Percentiles rank a stretch among this genome's conserved stretches.
Conservation (phyloP, 371 early-diverging fungal species). For the Phascolomyces articulosus region DNA sequence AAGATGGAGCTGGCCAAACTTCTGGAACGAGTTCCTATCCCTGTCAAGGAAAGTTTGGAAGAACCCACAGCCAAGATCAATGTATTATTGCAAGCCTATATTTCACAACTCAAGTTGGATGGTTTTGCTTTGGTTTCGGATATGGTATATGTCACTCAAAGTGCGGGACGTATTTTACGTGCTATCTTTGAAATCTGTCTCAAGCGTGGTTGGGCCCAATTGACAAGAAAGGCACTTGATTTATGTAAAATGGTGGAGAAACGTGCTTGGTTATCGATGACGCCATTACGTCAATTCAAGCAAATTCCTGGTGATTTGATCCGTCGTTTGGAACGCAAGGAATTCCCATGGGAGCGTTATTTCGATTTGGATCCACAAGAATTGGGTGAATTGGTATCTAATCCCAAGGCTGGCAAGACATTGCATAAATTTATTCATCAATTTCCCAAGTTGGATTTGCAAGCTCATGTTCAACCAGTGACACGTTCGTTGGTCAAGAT, state of each 20-base stretch:
- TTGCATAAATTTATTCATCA: constrained; percentile 89
- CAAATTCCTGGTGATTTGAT: constrained; percentile 84
- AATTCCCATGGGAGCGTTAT: constrained; percentile 93
- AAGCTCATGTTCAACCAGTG: constrained; percentile 92
- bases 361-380: constrained; percentile 90
- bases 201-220: constrained; percentile 93
- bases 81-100: constrained; percentile 94
- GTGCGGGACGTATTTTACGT: constrained; percentile 91
- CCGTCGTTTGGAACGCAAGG: constrained; percentile 89
- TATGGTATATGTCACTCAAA: constrained; percentile 96
- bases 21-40: constrained; percentile 93
- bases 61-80: constrained; percentile 95
- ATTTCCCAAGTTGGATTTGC: constrained; percentile 90
- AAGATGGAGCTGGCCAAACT: constrained; percentile 91
- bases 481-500: constrained; percentile 89
- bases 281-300: constrained; percentile 92
- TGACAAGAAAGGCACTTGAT: constrained; percentile 84
- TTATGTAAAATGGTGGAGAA: constrained; percentile 94
- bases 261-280: constrained; percentile 92
- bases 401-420: constrained; percentile 86
- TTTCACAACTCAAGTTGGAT: constrained; percentile 88
- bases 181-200: constrained; percentile 97
- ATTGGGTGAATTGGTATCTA: constrained; percentile 89
- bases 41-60: constrained; percentile 90
- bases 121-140: constrained; percentile 96